Evolutionary conservation across 495 filamentous ascomycete species (phyloP), one percentile per base, ranked within the genome.

Genomic region (Podospora anserina): DNA sequence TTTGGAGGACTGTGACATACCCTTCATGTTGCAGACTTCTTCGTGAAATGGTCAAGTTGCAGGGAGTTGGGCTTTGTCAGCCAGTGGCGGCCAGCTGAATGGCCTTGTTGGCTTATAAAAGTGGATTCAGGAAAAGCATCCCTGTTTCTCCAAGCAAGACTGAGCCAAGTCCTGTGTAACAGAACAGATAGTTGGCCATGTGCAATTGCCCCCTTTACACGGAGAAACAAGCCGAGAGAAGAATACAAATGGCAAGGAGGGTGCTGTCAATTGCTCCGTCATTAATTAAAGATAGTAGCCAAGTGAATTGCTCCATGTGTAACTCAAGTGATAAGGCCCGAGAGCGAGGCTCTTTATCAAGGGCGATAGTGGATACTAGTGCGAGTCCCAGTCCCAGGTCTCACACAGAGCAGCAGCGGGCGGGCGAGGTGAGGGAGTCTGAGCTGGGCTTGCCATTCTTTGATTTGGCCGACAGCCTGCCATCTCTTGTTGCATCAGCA

Each of bases 11-110:
- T 44, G 55, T 20, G 23, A 69, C 70, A 53, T n/a, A 77, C 76
- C 76, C 67, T 77, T 78, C 75, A 77, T 76, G 55, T 61, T 73
- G 9, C 13, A 11, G 39, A 16, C 13, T 11, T 6, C 39, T 13
- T 16, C 39, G 13, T 49, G 39, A 49, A 49, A 49, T 49, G 39
- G 39, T 11, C 39, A 49, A 49, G 3, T 49, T 18, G 39, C 2
- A 23, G 23, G 13, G 39, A 49, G 9, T 49, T 11, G 39, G 6
- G 19, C 23, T 26, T 30, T 18, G 49, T n/a, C 26, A 58, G 49
- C n/a, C 39, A 4, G 32, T 55, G 49, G 15, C 63, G 13, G 30
- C 30, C 54, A n/a, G 39, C 39, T 49, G 39, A 49, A 49, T 49
- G 39, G 39, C 39, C 39, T 18, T 49, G 39, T 49, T 49, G 39